Evolutionary conservation across 75 land plant genomes (phyloP), one percentile per base, ranked within the genome.

Genomic region (Cupressus sempervirens): DNA sequence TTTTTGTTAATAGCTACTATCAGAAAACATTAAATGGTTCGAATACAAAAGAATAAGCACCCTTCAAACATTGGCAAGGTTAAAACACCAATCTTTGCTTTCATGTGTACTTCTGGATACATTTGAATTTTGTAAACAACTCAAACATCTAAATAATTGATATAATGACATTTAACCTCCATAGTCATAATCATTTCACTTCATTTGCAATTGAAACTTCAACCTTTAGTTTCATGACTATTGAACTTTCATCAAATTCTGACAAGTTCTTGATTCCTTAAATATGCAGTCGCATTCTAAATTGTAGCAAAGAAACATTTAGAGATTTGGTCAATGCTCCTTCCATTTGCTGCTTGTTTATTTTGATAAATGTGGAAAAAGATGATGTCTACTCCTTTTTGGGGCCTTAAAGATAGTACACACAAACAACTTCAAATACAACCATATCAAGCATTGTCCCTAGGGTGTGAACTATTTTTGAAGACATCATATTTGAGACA

Each of bases 391-490:
- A 32, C 74, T 72, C 32, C 35, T 30, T 72, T 72, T 15, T 30
- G 74, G 35, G 35, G 32, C 74, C 30, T 72, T 2, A 26, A 30
- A 0, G 13, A 72, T 72, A 32, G 36, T 32, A 72, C 1, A 32
- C 35, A 32, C 74, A 72, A 72, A 5, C 15, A 29, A 50, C 2
- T 73, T 90, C 94, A 82, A 97, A 97, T 12, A 97, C 95, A 83
- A 97, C 98, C 20, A 98, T 97, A 85, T 97, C 95, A 40, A 95
- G 91, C 99, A 97, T 96, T 32, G 99, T 95, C 14, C 98, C 96
- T 29, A 97, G 86, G 12, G 96, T 97, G 84, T 96, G 99, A 48
- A 96, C 89, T 74, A 97, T 97, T 84, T 97, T 96, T 43, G 99
- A 96, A 11, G 99, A 97, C 99, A 96, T 97, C 86, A 97, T 87